phyloP scores from a whole-genome alignment of 1,284 basidiomycete genomes.

The Ceratobasidium sp. region DNA sequence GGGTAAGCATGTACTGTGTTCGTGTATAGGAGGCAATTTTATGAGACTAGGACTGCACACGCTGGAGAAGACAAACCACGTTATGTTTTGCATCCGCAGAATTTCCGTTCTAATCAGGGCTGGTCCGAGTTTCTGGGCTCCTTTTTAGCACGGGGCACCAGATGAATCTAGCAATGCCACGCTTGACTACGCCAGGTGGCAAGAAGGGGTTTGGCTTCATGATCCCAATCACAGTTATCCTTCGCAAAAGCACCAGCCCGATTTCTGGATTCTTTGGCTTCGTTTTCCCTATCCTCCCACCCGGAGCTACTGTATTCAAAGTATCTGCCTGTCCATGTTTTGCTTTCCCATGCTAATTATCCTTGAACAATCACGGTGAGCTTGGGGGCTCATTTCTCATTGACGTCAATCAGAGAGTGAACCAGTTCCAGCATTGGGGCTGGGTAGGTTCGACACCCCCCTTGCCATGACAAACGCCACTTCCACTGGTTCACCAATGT shows the following conservation, averaged over 20 bases:
- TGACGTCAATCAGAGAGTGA: slow-evolving; percentile 41
- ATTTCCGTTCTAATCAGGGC: slow-evolving; percentile 24
- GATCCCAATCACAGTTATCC: slow-evolving; percentile 5
- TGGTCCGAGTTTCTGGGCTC: slow-evolving; percentile 15
- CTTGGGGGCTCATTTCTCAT: slow-evolving; percentile 33
- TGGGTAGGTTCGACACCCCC: slow-evolving; percentile 33
- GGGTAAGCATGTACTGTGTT: too few relatives aligned
- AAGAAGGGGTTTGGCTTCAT: slow-evolving; percentile 35
- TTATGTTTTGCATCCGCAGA: neutral
- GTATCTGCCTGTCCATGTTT: slow-evolving; percentile 26
- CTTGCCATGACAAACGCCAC: slow-evolving; percentile 34
- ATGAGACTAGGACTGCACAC: too few relatives aligned
- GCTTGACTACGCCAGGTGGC: slow-evolving; percentile 19
- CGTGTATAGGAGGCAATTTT: too few relatives aligned
- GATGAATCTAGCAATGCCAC: slow-evolving; percentile 30
- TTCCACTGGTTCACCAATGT: slow-evolving; percentile 31
- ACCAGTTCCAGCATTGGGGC: slow-evolving; percentile 27
- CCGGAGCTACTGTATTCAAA: slow-evolving; percentile 20
- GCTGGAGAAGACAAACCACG: too few relatives aligned
- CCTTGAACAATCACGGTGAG: slow-evolving; percentile 27
- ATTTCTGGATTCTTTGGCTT: slow-evolving; percentile 1
- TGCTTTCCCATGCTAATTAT: slow-evolving; percentile 33
- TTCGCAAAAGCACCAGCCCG: slow-evolving; percentile 15
- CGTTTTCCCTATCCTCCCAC: slow-evolving; percentile 6
- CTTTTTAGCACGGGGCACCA: slow-evolving; percentile 22